Evolutionary conservation across 2,329 filamentous ascomycete species (phyloP).

Genomic region (Aspergillus sp.): DNA sequence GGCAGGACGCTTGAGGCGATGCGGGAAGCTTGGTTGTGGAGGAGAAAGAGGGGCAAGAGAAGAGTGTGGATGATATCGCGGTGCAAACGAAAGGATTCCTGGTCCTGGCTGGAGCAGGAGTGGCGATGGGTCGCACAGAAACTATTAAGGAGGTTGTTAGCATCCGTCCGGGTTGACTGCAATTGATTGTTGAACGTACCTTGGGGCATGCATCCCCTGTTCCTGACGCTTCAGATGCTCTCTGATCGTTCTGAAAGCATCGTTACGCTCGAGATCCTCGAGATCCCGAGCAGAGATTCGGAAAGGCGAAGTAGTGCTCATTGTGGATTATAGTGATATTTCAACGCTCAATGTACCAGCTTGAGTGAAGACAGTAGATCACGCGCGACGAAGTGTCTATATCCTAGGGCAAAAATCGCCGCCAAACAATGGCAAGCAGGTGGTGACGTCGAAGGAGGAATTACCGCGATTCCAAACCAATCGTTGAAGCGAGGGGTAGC

Average conservation of each 20-base stretch:
- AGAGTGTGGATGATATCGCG: slow-evolving; percentile 57
- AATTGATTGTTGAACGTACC: slow-evolving; percentile 10
- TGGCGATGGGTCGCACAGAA: slow-evolving; percentile 33
- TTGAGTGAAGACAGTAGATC: background rate
- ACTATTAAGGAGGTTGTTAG: slow-evolving; percentile 12
- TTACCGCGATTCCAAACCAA: background rate
- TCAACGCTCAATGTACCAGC: slow-evolving; percentile 2
- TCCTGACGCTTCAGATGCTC: slow-evolving; percentile 32
- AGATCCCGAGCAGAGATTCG: slow-evolving; percentile 27
- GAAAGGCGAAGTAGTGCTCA: slow-evolving; percentile 24
- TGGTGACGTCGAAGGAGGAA: background rate
- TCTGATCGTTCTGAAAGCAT: slow-evolving; percentile 28
- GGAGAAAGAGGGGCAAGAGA: slow-evolving; percentile 53
- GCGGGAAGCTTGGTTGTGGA: slow-evolving; percentile 51
- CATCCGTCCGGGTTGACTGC: background rate
- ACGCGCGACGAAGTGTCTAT: too few species aligned
- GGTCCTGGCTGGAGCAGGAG: slow-evolving; percentile 24
- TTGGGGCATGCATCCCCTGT: slow-evolving; percentile 28
- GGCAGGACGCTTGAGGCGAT: slow-evolving; percentile 49
- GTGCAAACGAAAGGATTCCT: slow-evolving; percentile 43
- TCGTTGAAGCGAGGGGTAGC: background rate
- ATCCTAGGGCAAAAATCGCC: too few species aligned
- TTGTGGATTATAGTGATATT: slow-evolving; percentile 2
- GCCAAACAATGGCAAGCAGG: background rate
- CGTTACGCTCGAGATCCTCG: slow-evolving; percentile 28